Conservation (phyloP, 768 basidiomycete genomes). For the Lactarius psammicola region DNA sequence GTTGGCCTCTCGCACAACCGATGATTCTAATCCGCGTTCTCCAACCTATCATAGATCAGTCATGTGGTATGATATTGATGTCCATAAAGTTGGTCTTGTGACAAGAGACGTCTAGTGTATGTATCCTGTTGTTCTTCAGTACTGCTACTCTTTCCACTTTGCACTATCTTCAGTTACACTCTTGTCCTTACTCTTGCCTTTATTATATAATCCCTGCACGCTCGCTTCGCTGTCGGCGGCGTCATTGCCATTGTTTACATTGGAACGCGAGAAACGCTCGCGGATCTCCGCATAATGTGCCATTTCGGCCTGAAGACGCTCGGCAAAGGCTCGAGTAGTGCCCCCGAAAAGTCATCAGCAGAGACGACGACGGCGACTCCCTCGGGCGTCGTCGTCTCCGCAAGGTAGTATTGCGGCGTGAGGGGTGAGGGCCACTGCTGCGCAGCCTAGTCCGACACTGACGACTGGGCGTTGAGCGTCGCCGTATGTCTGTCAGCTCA, state of each 20-base stretch:
- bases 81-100: background rate
- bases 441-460: constrained; percentile 36
- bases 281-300: constrained; percentile 77
- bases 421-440: constrained; percentile 55
- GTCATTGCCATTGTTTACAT: constrained; percentile 29
- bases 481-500: constrained; percentile 27
- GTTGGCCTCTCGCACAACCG: constrained; percentile 53
- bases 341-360: constrained; percentile 70
- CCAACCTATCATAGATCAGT: background rate
- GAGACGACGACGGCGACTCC: constrained; percentile 79
- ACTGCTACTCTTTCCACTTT: background rate
- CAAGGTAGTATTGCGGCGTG: constrained; percentile 87
- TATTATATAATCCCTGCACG: constrained; percentile 28
- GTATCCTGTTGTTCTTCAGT: background rate
- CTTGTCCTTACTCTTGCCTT: constrained; percentile 3
- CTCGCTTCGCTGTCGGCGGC: constrained; percentile 31
- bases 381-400: constrained; percentile 66
- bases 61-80: constrained; percentile 14
- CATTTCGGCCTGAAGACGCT: constrained; percentile 87
- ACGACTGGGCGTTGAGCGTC: constrained; percentile 45
- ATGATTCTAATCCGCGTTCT: constrained; percentile 47
- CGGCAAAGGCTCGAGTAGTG: constrained; percentile 68
- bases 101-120: background rate
- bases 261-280: constrained; percentile 55
- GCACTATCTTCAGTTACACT: background rate